These are phyloP conservation scores for Fusarium napiforme DNA, from an alignment of 2,329 filamentous ascomycete genomes.

Conservation along the genomic window DNA sequence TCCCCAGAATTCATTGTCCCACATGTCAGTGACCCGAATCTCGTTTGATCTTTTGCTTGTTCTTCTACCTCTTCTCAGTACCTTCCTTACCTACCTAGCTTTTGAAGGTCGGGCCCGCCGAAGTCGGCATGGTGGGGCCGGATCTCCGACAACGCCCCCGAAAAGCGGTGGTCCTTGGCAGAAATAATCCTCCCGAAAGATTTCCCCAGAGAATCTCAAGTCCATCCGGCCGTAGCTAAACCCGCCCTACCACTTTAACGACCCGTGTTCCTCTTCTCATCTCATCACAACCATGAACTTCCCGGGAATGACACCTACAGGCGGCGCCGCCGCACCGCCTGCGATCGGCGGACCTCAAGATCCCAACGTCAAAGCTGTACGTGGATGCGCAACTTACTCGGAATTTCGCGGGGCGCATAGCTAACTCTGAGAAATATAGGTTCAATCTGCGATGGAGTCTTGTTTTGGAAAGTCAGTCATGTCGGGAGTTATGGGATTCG, in stretches of 20 bases:
- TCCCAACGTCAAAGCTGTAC: constrained; percentile 62
- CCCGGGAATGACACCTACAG: constrained; percentile 46
- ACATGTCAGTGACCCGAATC: neutral
- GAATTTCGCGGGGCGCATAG: neutral
- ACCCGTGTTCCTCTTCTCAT: neutral
- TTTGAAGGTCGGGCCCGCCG: neutral
- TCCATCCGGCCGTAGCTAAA: constrained; percentile 30
- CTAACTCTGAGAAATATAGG: constrained; percentile 59
- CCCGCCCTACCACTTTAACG: constrained; percentile 25
- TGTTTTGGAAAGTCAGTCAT: constrained; percentile 90
- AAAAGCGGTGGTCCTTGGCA: constrained; percentile 54
- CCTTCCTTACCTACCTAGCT: too few relatives aligned
- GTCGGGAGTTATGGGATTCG: constrained; percentile 93
- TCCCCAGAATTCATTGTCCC: neutral
- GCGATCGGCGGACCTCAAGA: constrained; percentile 56
- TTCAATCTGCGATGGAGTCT: constrained; percentile 89
- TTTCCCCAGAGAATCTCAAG: constrained; percentile 29
- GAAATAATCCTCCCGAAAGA: constrained; percentile 51
- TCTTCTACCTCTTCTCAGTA: neutral
- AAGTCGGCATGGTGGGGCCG: constrained; percentile 41
- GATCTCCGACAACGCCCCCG: constrained; percentile 16
- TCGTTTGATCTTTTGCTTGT: neutral
- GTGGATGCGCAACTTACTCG: constrained; percentile 31
- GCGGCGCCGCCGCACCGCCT: constrained; percentile 40
- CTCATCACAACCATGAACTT: constrained; percentile 52